Evolutionary conservation across 2,329 filamentous ascomycete species (phyloP), one percentile per base, ranked within the genome.

Genomic region (Sclerotinia glacialis): DNA sequence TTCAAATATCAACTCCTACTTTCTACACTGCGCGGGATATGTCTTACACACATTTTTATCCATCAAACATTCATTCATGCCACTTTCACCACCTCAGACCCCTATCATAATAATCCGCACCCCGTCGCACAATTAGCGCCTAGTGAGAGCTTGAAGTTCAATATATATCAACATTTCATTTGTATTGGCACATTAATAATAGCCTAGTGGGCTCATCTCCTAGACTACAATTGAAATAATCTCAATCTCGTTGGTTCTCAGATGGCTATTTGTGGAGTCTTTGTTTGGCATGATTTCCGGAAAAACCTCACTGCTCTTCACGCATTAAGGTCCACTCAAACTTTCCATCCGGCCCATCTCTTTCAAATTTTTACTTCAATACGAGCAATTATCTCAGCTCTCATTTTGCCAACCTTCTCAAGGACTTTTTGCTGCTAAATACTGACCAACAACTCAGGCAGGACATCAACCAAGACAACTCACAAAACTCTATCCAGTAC

Each of bases 381-480:
- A 4, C 12, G 23, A 2, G 7, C 0, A 6, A 18, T 34, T 0
- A n/a, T 31, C 18, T 37, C n/a, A 47, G 12, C 37, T 37, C 37
- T 12, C 11, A 37, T 12, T 37, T 37, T 37, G 9, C 37, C 5
- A 16, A 14, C 6, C 6, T 1, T 2, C 2, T 18, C 21, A 23
- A 3, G 0, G 12, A 7, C 12, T 37, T 3, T 14, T 47, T 16
- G 12, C 12, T 8, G 6, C 7, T 2, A 49, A 6, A 49, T 23
- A 26, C 58, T 60, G 23, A 60, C 28, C 2, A 4, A 23, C 4
- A 37, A 47, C 28, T 4, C 58, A 60, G 58, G 58, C 58, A 47
- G 58, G 58, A 60, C 16, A 60, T 21, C 58, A 60, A 47, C 58
- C 58, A 4, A 18, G 58, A 18, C 28, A 49, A 23, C 58, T 60